Conservation (phyloP, 257 asterid genomes). For the Plantago elongata region DNA sequence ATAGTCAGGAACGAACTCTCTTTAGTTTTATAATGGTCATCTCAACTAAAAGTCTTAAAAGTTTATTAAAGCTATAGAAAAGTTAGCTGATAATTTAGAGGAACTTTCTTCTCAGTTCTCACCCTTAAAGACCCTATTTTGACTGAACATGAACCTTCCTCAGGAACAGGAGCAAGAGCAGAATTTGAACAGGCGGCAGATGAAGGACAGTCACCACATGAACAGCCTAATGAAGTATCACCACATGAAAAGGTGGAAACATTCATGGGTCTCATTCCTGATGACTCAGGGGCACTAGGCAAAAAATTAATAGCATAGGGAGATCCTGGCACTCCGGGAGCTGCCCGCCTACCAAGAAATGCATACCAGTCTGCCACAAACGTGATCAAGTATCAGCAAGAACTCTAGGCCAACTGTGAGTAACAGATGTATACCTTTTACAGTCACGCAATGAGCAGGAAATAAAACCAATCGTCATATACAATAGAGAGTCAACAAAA, state of each 20-base stretch:
- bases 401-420: conserved; percentile 6
- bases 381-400: conserved; percentile 24
- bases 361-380: conserved; percentile 81
- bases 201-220: conserved; percentile 98
- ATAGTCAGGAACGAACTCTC: conserved; percentile 14
- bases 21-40: conserved; percentile 7
- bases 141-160: conserved; percentile 73
- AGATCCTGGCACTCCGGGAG: conserved; percentile 76
- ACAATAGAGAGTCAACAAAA: not conserved
- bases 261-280: conserved; percentile 90
- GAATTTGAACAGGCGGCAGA: conserved; percentile 67
- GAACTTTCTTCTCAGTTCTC: conserved; percentile 38
- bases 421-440: not conserved
- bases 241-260: conserved; percentile 79
- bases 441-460: not conserved
- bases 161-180: conserved; percentile 53
- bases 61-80: not conserved
- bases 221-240: conserved; percentile 91
- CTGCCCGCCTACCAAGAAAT: conserved; percentile 71
- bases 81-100: conserved; percentile 9
- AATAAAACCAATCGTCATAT: not conserved
- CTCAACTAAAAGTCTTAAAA: not conserved
- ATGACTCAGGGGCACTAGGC: conserved; percentile 58
- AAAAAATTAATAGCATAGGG: conserved; percentile 79
- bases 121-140: conserved; percentile 81